Evolutionary conservation across 345 rosid genomes (phyloP), one percentile per base, ranked within the genome.

Genomic region (Toxicodendron radicans): DNA sequence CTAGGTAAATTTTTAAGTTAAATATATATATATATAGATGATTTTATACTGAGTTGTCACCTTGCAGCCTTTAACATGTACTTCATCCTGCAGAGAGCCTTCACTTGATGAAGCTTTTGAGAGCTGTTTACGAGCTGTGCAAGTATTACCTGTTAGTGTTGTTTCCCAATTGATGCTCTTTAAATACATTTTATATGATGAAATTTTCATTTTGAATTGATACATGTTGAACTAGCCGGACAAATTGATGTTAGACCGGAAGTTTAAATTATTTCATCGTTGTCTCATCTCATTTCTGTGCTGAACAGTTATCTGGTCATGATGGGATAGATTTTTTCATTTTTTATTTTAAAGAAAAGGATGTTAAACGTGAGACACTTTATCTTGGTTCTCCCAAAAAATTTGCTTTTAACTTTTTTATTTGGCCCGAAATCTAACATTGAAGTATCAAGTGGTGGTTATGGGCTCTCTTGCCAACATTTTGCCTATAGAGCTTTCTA

Each of bases 41-140:
- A 35, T 18, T n/a, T 32, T 45, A 52, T 54, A 14, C 52, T 58
- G 71, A 53, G 60, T 67, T 68, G 68, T 17, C 4, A 10, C 61
- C 32, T 68, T 61, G 38, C 57, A 49, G 56, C 18, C 72, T 73
- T 54, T 43, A n/a, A 72, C 64, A 35, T 45, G 32, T 58, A 24
- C 52, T 61, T 76, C 75, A 53, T 73, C 66, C 76, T 85, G 60
- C 83, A 93, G 99, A 83, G 88, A 90, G 73, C 57, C 83, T 24
- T 79, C 82, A 70, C 64, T 78, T 49, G 96, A 89, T 35, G 97
- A 92, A 78, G 94, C 94, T 74, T 93, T 91, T 80, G 94, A 95
- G 86, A 90, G 98, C 86, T 91, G 96, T 82, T 79, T 91, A 79
- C 87, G 92, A 83, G 99, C 98, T 80, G 96, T 80, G 43, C 91